Conservation (phyloP, 2,329 filamentous ascomycete species). For the Xylaria sp. region DNA sequence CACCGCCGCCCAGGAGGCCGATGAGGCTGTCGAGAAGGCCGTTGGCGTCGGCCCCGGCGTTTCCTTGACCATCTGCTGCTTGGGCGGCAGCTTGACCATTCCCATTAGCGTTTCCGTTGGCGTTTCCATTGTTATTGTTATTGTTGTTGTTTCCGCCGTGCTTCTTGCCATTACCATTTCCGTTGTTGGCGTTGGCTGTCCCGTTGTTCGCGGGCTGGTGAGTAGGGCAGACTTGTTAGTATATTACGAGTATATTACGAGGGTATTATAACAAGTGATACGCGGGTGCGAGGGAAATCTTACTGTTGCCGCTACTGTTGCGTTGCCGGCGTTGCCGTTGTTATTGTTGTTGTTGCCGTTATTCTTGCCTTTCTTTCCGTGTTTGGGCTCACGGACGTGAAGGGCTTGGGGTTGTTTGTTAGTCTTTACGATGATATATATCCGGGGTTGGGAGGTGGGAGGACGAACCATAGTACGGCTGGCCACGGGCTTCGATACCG, state of each 20-base stretch:
- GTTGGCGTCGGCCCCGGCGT: background rate
- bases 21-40: slow-evolving; percentile 32
- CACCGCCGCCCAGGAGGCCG: slow-evolving; percentile 22
- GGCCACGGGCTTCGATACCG: slow-evolving; percentile 32
- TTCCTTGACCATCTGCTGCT: background rate
- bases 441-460: background rate
- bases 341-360: slow-evolving; percentile 16
- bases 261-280: background rate
- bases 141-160: background rate
- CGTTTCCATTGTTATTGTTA: no score
- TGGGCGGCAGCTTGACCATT: slow-evolving; percentile 1
- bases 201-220: slow-evolving; percentile 36
- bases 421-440: slow-evolving; percentile 8
- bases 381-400: slow-evolving; percentile 39
- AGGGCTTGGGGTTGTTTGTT: slow-evolving; percentile 35
- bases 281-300: background rate
- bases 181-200: slow-evolving; percentile 26
- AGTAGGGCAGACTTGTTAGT: background rate
- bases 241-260: background rate
- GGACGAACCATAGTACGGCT: slow-evolving; percentile 29
- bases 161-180: slow-evolving; percentile 1
- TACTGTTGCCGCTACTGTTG: slow-evolving; percentile 24
- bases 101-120: slow-evolving; percentile 3
- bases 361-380: slow-evolving; percentile 15
- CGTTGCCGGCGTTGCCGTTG: slow-evolving; percentile 14